Base-by-base conservation (phyloP, 805 yeast species). In the Kodamaea nitidulidarum region DNA sequence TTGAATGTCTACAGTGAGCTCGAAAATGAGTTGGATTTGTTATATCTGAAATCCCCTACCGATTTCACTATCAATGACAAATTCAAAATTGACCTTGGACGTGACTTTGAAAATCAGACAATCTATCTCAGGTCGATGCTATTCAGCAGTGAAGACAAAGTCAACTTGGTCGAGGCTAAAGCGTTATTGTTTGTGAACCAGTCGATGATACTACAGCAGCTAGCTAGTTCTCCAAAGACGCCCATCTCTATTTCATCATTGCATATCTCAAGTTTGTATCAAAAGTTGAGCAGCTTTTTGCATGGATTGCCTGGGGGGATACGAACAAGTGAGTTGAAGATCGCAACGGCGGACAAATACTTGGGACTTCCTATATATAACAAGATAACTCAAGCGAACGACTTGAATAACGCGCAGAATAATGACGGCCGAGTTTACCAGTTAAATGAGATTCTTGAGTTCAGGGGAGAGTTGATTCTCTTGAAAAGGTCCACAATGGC, bases 1-100 rank as follows among this genome's bases (percentile, higher is more conserved):
- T 53, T 81, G 25, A 59, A 55, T 3, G 69, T 73, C 15, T 81
- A 78, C 46, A 72, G 74, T 22, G 65, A 63, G 20, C 49, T 84
- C 4, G 65, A 68, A 12, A 42, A 49, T 1, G 56, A 55, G 12
- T 34, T 60, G 35, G 44, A 48, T 21, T 8, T 39, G 10, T 48
- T 29, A 22, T 45, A 9, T 33, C 42, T 24, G 48, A 43, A 55
- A 21, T 49, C 41, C 24, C 37, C 35, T 4, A 17, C 12, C 7
- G 7, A 27, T 4, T 42, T 42, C 32, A 6, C 8, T 15, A 36
- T 40, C 8, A 32, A 31, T 8, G n/a, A 30, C 11, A 31, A 22
- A 11, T 48, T 39, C 35, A 21, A 15, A 7, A 28, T 27, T 9
- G 33, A 37, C 11, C 16, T 37, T 21, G 36, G 27, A 20, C 34